Percentiles rank a stretch among this genome's conserved stretches.
phyloP scores from a whole-genome alignment of 2,329 filamentous ascomycete species.

The Triangularia verruculosa region DNA sequence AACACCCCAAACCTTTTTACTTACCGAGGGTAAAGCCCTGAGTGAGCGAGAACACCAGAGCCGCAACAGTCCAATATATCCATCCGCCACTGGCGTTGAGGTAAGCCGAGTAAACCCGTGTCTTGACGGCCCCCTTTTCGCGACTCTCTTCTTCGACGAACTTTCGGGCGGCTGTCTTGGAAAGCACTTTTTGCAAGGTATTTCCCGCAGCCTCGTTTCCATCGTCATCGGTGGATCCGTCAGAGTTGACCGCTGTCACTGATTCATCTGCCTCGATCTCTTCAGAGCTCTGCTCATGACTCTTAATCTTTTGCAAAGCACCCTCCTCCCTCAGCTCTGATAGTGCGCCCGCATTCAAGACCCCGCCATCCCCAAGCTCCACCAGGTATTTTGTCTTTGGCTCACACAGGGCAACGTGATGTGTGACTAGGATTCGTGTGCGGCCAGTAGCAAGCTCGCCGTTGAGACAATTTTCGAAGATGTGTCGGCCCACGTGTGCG shows the following conservation, averaged over 20 bases:
- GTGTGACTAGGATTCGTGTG: slow-evolving; percentile 76
- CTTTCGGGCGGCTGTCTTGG: slow-evolving; percentile 57
- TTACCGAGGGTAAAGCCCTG: slow-evolving; percentile 54
- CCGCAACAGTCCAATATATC: slow-evolving; percentile 55
- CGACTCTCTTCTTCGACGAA: slow-evolving; percentile 75
- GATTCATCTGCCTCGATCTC: slow-evolving; percentile 50
- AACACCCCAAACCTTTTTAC: slow-evolving; percentile 22
- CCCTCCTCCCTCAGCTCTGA: slow-evolving; percentile 61
- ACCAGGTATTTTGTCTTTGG: slow-evolving; percentile 71
- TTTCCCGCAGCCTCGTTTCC: slow-evolving; percentile 40
- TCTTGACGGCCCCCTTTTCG: slow-evolving; percentile 67
- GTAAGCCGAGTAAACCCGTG: slow-evolving; percentile 65
- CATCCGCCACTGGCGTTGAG: slow-evolving; percentile 63
- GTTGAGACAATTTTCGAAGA: slow-evolving; percentile 72
- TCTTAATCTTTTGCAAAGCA: slow-evolving; percentile 55
- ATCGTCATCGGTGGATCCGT: slow-evolving; percentile 41
- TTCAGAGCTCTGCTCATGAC: slow-evolving; percentile 47
- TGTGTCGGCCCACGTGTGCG: slow-evolving; percentile 74
- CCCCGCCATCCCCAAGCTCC: slow-evolving; percentile 65
- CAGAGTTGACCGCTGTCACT: slow-evolving; percentile 54
- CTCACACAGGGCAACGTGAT: slow-evolving; percentile 71
- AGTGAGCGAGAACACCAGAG: slow-evolving; percentile 53
- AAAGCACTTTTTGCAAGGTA: slow-evolving; percentile 47
- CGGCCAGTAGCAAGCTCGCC: slow-evolving; percentile 66
- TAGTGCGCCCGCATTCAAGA: slow-evolving; percentile 62